Percentiles rank a stretch among this genome's conserved stretches.
phyloP scores from a whole-genome alignment of 164 flowering plant species.

The Chimonanthus praecox region DNA sequence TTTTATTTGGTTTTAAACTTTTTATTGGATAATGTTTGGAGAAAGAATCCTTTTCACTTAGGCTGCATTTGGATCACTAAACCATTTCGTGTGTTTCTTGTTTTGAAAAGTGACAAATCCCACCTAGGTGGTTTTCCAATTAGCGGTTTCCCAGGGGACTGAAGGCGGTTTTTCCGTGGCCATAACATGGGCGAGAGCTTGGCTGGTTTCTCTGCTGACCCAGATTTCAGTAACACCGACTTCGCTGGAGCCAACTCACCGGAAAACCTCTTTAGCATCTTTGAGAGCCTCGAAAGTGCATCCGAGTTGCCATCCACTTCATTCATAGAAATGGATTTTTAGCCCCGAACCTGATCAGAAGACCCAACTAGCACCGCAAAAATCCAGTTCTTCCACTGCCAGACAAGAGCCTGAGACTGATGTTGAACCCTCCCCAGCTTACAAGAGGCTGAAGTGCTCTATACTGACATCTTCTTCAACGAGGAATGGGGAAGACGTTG shows the following conservation, averaged over 20 bases:
- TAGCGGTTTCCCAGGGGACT: background rate
- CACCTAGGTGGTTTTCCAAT: background rate
- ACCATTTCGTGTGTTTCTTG: background rate
- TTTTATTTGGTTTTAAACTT: too few species aligned
- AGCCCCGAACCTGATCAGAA: constrained; percentile 9
- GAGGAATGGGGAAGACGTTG: too few species aligned
- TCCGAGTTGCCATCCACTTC: constrained; percentile 22
- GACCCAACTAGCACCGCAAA: constrained; percentile 30
- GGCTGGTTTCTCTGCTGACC: constrained; percentile 38
- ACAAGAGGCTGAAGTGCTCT: constrained; percentile 27
- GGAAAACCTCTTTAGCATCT: constrained; percentile 62
- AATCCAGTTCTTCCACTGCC: constrained; percentile 30
- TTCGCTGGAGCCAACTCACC: constrained; percentile 27
- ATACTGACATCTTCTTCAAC: constrained; percentile 10
- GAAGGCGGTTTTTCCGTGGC: background rate
- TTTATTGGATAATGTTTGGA: too few species aligned
- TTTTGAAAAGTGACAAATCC: background rate
- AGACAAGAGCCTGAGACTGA: constrained; percentile 21
- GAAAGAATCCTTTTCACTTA: too few species aligned
- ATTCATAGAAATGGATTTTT: constrained; percentile 11
- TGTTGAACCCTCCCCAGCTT: constrained; percentile 13
- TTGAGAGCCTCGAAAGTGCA: constrained; percentile 47
- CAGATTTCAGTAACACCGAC: constrained; percentile 27
- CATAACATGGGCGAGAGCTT: constrained; percentile 30
- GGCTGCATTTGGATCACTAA: too few species aligned